phyloP scores from a whole-genome alignment of 805 yeast genomes.

The Suhomyces faveliae region DNA sequence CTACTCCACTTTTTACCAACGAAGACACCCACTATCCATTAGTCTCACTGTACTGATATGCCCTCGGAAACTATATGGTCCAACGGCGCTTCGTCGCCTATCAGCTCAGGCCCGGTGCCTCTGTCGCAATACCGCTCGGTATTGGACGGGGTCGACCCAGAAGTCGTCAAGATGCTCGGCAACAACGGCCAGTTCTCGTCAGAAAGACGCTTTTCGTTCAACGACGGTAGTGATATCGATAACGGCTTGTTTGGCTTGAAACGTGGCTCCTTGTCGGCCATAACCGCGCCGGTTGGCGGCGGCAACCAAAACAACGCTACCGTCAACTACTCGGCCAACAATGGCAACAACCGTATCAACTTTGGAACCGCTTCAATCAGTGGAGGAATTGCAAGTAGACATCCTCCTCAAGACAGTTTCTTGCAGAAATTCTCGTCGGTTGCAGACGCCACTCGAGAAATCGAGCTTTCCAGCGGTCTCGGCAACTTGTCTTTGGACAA shows the following conservation, averaged over 20 bases:
- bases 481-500: slow-evolving; percentile 33
- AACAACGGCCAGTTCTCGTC: slow-evolving; percentile 11
- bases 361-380: slow-evolving; percentile 64
- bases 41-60: too few relatives aligned
- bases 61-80: slow-evolving; percentile 47
- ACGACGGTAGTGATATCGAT: slow-evolving; percentile 46
- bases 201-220: slow-evolving; percentile 40
- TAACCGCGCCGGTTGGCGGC: slow-evolving; percentile 44
- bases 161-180: slow-evolving; percentile 33
- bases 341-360: slow-evolving; percentile 27
- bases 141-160: slow-evolving; percentile 42
- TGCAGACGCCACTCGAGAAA: slow-evolving; percentile 68
- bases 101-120: slow-evolving; percentile 12
- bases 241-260: slow-evolving; percentile 44
- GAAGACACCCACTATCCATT: too few relatives aligned
- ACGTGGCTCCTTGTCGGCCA: slow-evolving; percentile 47
- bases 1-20: too few relatives aligned
- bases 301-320: slow-evolving; percentile 10
- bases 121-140: slow-evolving; percentile 30
- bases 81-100: slow-evolving; percentile 12
- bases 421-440: slow-evolving; percentile 62
- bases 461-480: slow-evolving; percentile 49
- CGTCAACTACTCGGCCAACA: slow-evolving; percentile 20
- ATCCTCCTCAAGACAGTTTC: slow-evolving; percentile 49
- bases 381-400: slow-evolving; percentile 51